phyloP scores from a whole-genome alignment of 148 eudicot genomes.

The Chenopodium album region DNA sequence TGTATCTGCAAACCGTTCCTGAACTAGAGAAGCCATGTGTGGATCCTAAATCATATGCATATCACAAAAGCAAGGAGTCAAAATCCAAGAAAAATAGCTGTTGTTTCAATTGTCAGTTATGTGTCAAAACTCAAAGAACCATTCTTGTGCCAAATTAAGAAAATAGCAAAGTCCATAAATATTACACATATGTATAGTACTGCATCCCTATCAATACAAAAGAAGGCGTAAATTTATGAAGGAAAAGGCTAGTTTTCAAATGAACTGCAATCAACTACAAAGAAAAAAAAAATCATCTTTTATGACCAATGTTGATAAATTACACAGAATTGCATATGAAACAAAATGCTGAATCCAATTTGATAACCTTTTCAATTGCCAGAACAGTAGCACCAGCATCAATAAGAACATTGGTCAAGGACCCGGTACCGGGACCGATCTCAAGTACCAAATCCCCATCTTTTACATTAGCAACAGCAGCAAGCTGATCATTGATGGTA shows the following conservation, averaged over 20 bases:
- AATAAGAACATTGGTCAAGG: constrained; percentile 72
- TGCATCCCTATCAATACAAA: neutral
- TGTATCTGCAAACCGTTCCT: constrained; percentile 62
- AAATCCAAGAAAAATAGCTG: constrained; percentile 2
- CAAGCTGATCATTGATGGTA: constrained; percentile 71
- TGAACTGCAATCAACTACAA: neutral
- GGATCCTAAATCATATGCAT: constrained; percentile 57
- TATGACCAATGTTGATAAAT: neutral
- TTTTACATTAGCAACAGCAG: constrained; percentile 55
- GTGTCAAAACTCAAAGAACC: neutral
- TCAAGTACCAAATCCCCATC: constrained; percentile 92
- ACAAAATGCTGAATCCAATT: neutral
- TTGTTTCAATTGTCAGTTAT: neutral
- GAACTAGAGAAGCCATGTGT: constrained; percentile 78
- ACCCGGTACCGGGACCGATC: constrained; percentile 96
- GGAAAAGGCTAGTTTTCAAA: neutral
- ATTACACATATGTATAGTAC: neutral
- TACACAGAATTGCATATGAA: neutral
- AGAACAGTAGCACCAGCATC: constrained; percentile 69
- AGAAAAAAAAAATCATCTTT: neutral
- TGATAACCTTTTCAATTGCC: constrained; percentile 69
- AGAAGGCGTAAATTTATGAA: neutral
- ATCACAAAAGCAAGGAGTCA: constrained; percentile 14
- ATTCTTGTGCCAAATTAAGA: neutral
- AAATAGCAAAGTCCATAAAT: neutral